Conservation (phyloP, 2,329 filamentous ascomycete genomes). For the Coleophoma cylindrospora region DNA sequence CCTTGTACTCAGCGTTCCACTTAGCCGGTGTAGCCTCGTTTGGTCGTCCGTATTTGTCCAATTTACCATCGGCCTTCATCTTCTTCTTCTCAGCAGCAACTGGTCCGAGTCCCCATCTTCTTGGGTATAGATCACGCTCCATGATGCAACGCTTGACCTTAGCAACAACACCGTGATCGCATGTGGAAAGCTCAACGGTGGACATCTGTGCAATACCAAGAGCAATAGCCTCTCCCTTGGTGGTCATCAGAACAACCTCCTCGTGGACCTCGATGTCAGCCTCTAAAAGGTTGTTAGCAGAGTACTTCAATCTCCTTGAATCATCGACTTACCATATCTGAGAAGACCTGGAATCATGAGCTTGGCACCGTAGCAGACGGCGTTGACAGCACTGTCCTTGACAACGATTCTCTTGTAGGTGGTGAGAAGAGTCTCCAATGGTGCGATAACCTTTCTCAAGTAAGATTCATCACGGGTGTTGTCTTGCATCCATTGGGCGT, state of each 20-base stretch:
- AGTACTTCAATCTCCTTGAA: background rate
- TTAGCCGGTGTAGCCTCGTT: constrained; percentile 92
- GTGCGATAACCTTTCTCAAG: constrained; percentile 84
- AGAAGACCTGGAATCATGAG: constrained; percentile 96
- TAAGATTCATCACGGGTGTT: constrained; percentile 94
- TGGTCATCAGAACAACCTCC: constrained; percentile 97
- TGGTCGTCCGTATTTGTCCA: constrained; percentile 92
- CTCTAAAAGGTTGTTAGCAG: constrained; percentile 45
- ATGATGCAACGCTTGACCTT: constrained; percentile 99
- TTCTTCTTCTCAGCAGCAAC: constrained; percentile 98
- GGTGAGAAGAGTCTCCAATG: constrained; percentile 85
- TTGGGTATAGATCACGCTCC: constrained; percentile 96
- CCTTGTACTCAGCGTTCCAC: constrained; percentile 91
- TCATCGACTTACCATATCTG: constrained; percentile 65
- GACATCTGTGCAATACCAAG: constrained; percentile 97
- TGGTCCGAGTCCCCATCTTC: constrained; percentile 93
- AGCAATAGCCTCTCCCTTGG: constrained; percentile 97
- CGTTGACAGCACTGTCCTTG: constrained; percentile 95
- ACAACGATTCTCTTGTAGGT: constrained; percentile 96
- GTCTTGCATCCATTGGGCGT: constrained; percentile 94
- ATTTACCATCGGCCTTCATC: constrained; percentile 95
- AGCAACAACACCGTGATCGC: constrained; percentile 95
- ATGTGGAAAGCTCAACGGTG: constrained; percentile 92
- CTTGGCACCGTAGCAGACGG: constrained; percentile 97
- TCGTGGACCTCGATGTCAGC: constrained; percentile 88